Base-by-base conservation (phyloP, 2,329 filamentous ascomycete species). In the Thielaviopsis cerberus region DNA sequence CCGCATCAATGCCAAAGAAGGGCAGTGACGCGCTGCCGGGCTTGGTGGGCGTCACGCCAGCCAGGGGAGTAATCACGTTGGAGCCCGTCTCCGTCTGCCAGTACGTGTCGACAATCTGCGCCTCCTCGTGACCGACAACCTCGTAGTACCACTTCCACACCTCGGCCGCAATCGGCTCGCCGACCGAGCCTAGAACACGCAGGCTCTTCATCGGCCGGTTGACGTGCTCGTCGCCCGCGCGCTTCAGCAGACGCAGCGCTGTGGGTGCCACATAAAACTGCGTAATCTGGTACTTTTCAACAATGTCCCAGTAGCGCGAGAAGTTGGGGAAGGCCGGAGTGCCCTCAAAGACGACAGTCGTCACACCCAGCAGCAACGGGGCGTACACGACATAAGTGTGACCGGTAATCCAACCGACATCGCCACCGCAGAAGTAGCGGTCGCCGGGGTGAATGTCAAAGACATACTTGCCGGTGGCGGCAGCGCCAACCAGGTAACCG, bases 141-240 rank as follows among this genome's bases (percentile, higher is more conserved):
- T 97, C 89, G 69, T 89, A 91, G 74, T 97, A 98, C 92, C 92
- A 98, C 74, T 97, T 97, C 92, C 92, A 98, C 61, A 98, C 86
- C 71, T 98, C 92, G 23, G 91, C 88, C 20, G 92, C 91, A 66
- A 98, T 98, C 45, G 92, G 92, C 75, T 98, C 92, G 64, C 92
- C 92, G 60, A 98, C 92, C 20, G 91, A 95, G 61, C 91, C 92
- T 22, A 98, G 76, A 5, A 97, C 85, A 68, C 92, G 81, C 62
- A 98, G 79, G 66, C 88, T 81, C 73, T 87, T 85, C 87, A 98
- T 92, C 68, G 88, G 75, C 67, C 85, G 82, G 74, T 88, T 87
- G 66, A 97, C 88, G 68, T 92, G 88, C 68, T 97, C 80, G 69
- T 97, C 84, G 61, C 92, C 92, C 27, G 92, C 92, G 64, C 92